Evolutionary conservation across 805 yeast genomes (phyloP), one percentile per base, ranked within the genome.

Genomic region (Cyberlindnera sargentensis): DNA sequence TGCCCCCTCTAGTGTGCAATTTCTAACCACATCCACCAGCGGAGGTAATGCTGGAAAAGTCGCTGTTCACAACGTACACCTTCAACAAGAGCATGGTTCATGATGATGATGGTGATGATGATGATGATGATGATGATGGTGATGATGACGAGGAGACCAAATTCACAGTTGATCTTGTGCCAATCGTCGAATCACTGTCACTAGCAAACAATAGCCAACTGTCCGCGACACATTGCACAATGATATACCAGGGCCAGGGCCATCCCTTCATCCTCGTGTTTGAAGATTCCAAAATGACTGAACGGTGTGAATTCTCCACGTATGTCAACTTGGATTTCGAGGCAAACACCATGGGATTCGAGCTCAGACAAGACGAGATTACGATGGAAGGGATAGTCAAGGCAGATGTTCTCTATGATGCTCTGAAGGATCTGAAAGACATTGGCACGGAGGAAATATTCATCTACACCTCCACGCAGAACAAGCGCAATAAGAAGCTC

Each of bases 231-330:
- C 75, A 72, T 44, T 76, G 81, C 49, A 71, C 79, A 6, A 47
- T 80, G 43, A 67, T 73, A 23, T 75, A 73, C 52, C 60, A 67
- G 37, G 75, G 76, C 0, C 56, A 63, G 6, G 82, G 81, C 1
- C 55, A 68, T 8, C 82, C 82, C 0, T 77, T 82, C 51, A 66
- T 73, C 0, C 47, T 82, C 23, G 70, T 73, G 4, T 80, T 78
- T 59, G 80, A 77, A 50, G 82, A 77, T 41, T 56, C 63, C 1
- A 63, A 73, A 46, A 68, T 80, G 45, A 67, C 71, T 2, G 84
- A 82, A 48, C 61, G 71, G 34, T 81, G 84, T 47, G 81, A 77
- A 47, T 67, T 82, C 40, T 60, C 71, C 1, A 78, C 84, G 0
- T 59, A 62, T 39, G 58, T 62, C 8, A 62, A 60, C 32, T 24